Evolutionary conservation across 192 early-diverging fungal species (phyloP), one percentile per base, ranked within the genome.

Genomic region (Coemansia sp.): DNA sequence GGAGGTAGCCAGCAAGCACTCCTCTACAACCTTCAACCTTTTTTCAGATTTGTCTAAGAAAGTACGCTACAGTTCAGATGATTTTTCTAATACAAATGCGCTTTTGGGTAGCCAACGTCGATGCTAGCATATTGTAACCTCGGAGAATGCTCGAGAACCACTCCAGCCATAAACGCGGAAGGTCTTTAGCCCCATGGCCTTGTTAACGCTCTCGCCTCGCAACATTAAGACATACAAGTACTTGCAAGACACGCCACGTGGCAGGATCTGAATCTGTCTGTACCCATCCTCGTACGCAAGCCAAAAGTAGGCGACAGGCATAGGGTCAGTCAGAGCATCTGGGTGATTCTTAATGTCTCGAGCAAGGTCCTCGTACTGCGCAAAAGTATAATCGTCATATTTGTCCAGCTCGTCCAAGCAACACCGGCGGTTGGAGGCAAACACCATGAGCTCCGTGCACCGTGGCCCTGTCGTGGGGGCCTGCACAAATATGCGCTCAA

Each of bases 251-350:
- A 74, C 56, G 38, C 79, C 75, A 23, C 68, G 68, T 2, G 76
- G 68, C 36, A 84, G 60, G 20, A 70, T 33, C 60, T 79, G 77
- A 25, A 75, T 36, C 66, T 79, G 76, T 25, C 62, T 66, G 64
- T 73, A 84, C 37, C 65, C 50, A 10, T 76, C 74, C 58, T 84
- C 82, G 23, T 57, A 36, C 47, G 65, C 28, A 6, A 79, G 74
- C 73, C 82, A 75, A 57, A 79, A 79, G 61, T 79, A 79, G n/a
- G 82, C 82, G 18, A 84, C 71, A 23, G 82, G 82, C 57, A 69
- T 23, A 26, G 73, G 77, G 12, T 74, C 82, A 2, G 53, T n/a
- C 2, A 57, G 3, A 6, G 21, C 34, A 10, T 45, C 37, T 14
- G 7, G 28, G 48, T 56, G 21, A 18, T 25, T 21, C n/a, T 21